Base-by-base conservation (phyloP, 495 filamentous ascomycete species). In the Podospora pseudocomata region DNA sequence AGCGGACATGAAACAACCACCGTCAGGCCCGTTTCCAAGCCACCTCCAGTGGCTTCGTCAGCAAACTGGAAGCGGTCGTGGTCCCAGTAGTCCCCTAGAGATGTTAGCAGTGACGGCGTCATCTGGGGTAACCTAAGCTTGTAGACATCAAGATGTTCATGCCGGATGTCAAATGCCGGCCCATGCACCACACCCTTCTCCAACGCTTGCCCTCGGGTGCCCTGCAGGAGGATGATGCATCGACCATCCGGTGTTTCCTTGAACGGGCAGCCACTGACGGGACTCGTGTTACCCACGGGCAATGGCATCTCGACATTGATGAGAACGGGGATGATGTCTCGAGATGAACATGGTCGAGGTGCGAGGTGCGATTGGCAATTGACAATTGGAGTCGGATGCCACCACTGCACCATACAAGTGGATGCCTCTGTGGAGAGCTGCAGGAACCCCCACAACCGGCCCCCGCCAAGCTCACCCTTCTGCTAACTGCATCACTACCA, bases 91-190 rank as follows among this genome's bases (percentile, higher is more conserved):
- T 32, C 30, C 30, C 30, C 39, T 16, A 49, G 15, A 11, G 15
- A 49, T 9, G 39, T 49, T 13, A 49, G 9, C 39, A 49, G 39
- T 16, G 39, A 58, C 55, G 55, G n/a, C 55, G 55, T 58, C 55
- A 58, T 58, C 55, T 20, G 55, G 55, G 55, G 55, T 58, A 58
- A 20, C 55, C 23, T 58, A 26, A 11, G 18, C 55, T 58, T 19
- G n/a, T 9, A 20, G n/a, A 20, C 9, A 49, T 49, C 39, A 49
- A 49, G 39, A 11, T 32, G 7, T 56, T 58, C 55, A 58, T 58
- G 55, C 55, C 55, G 55, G 55, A 58, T 58, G 55, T 58, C 23
- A n/a, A 58, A 58, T 20, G n/a, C 55, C 55, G 55, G n/a, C n/a
- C 23, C n/a, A 58, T 58, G n/a, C 55, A 49, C 18, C 55, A 26